Conservation (phyloP, 306 rosid species). For the Cucumis melo region DNA sequence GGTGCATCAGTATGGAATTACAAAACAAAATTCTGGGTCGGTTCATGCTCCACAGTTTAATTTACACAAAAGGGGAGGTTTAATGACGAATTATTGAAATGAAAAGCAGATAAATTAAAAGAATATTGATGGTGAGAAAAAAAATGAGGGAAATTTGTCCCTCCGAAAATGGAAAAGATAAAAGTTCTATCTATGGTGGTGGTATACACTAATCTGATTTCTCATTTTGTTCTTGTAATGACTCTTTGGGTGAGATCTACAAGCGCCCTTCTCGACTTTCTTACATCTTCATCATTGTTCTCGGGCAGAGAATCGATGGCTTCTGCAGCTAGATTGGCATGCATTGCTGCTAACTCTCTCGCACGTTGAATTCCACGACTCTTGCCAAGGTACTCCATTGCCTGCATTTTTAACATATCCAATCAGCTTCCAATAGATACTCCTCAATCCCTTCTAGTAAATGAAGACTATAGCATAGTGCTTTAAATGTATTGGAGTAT, state of each 20-base stretch:
- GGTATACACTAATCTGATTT: neutral
- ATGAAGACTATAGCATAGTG: neutral
- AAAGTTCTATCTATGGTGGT: neutral
- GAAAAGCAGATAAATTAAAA: neutral
- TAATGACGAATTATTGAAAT: neutral
- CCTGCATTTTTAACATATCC: conserved; percentile 28
- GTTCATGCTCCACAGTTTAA: conserved; percentile 2
- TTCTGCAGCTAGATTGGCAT: conserved; percentile 74
- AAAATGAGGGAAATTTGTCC: neutral
- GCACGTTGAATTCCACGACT: conserved; percentile 78
- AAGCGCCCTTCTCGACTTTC: conserved; percentile 73
- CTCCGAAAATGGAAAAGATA: neutral
- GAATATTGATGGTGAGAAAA: neutral
- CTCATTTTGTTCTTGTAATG: conserved; percentile 68
- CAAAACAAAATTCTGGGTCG: neutral
- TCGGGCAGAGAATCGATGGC: conserved; percentile 79
- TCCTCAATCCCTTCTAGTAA: neutral
- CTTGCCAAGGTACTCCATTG: conserved; percentile 74
- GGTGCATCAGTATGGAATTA: neutral
- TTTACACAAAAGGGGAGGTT: neutral
- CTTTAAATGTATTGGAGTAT: neutral
- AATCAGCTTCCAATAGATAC: neutral
- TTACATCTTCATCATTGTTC: conserved; percentile 54
- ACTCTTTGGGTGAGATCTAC: conserved; percentile 73
- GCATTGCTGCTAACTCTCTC: conserved; percentile 67